Evolutionary conservation across 495 filamentous ascomycete genomes (phyloP).

Genomic region (Rusavskia elegans): DNA sequence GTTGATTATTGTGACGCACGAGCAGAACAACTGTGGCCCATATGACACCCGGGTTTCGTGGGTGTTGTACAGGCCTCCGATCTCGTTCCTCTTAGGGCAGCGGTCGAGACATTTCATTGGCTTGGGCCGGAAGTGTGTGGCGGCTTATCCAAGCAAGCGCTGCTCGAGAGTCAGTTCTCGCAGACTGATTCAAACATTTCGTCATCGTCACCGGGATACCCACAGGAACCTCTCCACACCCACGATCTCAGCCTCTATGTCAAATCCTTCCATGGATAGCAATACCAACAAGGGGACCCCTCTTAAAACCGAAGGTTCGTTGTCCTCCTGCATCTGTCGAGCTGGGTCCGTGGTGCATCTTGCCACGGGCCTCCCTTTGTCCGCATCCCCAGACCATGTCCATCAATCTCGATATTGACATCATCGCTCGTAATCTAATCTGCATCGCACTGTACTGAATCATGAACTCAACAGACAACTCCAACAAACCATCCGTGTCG

Average conservation of each 20-base stretch:
- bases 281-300: constrained; percentile 23
- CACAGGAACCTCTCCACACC: constrained; percentile 12
- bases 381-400: background rate
- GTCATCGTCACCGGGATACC: constrained; percentile 10
- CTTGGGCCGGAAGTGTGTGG: background rate
- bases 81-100: too few species aligned
- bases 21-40: too few species aligned
- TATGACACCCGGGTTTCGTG: too few species aligned
- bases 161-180: too few species aligned
- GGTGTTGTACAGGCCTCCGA: too few species aligned
- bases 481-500: constrained; percentile 7
- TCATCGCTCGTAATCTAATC: constrained; percentile 6
- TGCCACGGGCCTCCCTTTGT: background rate
- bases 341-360: constrained; percentile 3
- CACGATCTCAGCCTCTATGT: constrained; percentile 17
- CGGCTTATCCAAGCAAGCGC: background rate
- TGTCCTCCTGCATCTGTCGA: constrained; percentile 15
- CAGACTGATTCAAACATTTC: constrained; percentile 1
- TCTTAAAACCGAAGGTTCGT: constrained; percentile 30
- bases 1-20: too few species aligned
- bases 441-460: constrained; percentile 3
- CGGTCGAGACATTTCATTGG: too few species aligned
- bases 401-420: constrained; percentile 14
- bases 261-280: constrained; percentile 32
- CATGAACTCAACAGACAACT: constrained; percentile 8